A percentile compares a stretch with the other conserved stretches of the same genome.
These are phyloP conservation scores for Furcasterigmium furcatum DNA, from an alignment of 2,329 filamentous ascomycete genomes.

Conservation along the genomic window DNA sequence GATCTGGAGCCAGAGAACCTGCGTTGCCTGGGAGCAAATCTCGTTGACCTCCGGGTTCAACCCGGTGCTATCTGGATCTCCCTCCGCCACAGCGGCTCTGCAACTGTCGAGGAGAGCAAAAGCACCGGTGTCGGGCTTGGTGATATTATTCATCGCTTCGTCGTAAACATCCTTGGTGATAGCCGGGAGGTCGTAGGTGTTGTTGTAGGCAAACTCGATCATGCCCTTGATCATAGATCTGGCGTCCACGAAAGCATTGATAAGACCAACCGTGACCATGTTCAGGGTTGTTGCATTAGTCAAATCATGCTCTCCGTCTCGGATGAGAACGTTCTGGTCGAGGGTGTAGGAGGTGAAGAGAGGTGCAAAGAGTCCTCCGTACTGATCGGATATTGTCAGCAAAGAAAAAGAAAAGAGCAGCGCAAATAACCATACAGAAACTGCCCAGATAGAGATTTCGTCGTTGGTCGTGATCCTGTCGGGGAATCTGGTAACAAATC, in stretches of 20 bases:
- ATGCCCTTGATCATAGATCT: slow-evolving; percentile 26
- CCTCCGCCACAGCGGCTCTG: slow-evolving; percentile 29
- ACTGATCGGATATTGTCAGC: neutral
- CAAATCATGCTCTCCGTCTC: neutral
- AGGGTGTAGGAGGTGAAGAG: slow-evolving; percentile 5
- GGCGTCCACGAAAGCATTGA: neutral
- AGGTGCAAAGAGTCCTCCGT: slow-evolving; percentile 7
- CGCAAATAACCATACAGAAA: slow-evolving; percentile 5
- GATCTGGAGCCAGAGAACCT: slow-evolving; percentile 13
- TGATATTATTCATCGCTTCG: slow-evolving; percentile 28
- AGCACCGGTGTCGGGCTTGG: slow-evolving; percentile 43
- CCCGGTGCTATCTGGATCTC: slow-evolving; percentile 39
- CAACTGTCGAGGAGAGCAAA: slow-evolving; percentile 49
- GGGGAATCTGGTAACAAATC: slow-evolving; percentile 39
- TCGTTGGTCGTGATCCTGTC: slow-evolving; percentile 53
- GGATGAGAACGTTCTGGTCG: slow-evolving; percentile 6
- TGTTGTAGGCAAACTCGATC: slow-evolving; percentile 18
- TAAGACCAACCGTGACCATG: slow-evolving; percentile 6
- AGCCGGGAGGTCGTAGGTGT: slow-evolving; percentile 9
- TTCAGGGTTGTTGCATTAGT: slow-evolving; percentile 19
- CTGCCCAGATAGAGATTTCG: slow-evolving; percentile 45
- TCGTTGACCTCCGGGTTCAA: slow-evolving; percentile 31
- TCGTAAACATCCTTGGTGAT: slow-evolving; percentile 14
- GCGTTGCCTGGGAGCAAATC: slow-evolving; percentile 49
- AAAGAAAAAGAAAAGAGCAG: neutral